Evolutionary conservation across 2,329 filamentous ascomycete species (phyloP), one percentile per base, ranked within the genome.

Genomic region (Aplosporella prunicola): DNA sequence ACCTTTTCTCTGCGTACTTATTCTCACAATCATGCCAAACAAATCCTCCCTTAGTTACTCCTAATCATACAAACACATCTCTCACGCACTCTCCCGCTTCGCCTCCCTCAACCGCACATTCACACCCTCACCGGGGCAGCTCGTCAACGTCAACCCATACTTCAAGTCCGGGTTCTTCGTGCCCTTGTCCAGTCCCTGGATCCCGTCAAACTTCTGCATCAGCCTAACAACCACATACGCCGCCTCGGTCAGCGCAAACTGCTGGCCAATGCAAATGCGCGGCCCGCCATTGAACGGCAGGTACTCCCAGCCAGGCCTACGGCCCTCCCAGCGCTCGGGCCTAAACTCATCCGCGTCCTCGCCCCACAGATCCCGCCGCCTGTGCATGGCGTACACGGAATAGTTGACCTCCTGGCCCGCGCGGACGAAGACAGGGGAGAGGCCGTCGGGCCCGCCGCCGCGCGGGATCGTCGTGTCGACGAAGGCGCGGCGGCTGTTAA

Each of bases 381-480:
- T 61, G 45, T 75, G 71, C 61, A 73, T 72, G 15, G 58, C 45
- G 47, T 66, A 69, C 5, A 64, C 56, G 36, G 44, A 53, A 47
- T 67, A 71, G 18, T 52, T 53, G 26, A 72, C 61, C 3, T 52
- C 45, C 4, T 60, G 60, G 11, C 71, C 69, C 40, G 67, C 67
- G 7, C 52, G 55, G 5, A 76, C 59, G 41, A 69, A 67, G 9
- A 77, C 46, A 0, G 72, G 71, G 1, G 61, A 56, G 11, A 52
- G 55, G 24, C 68, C 64, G 33, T 72, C 63, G 18, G 63, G 49
- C 8, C 72, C 62, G 46, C 71, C 64, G 41, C 69, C 62, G 20
- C 63, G 51, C 20, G 72, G 72, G 0, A 76, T 56, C 2, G 66
- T 55, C 4, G 69, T 72, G 50, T 74, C 67, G 22, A 55, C 54